Conservation (phyloP, 495 filamentous ascomycete species). For the Darksidea phi region DNA sequence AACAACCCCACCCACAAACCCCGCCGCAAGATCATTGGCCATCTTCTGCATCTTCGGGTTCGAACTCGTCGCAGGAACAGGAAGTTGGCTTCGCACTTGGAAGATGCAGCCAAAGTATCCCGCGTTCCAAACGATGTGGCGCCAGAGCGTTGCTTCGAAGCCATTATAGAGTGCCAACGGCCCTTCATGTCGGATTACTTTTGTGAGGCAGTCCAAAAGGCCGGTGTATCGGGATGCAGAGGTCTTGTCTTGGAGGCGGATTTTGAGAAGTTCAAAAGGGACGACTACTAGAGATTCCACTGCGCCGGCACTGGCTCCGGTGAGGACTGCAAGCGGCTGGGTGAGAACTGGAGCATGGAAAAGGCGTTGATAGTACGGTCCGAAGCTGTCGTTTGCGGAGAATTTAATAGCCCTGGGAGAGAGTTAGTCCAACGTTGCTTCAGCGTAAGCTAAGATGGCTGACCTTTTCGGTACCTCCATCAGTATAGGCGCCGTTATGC, state of each 20-base stretch:
- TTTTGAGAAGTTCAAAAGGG: conserved; percentile 32
- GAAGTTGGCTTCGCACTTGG: conserved; percentile 23
- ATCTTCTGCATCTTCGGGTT: conserved; percentile 27
- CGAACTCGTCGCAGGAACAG: not conserved
- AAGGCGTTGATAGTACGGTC: conserved; percentile 17
- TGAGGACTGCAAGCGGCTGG: conserved; percentile 25
- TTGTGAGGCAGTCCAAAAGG: conserved; percentile 24
- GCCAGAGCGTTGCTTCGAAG: conserved; percentile 30
- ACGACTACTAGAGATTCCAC: conserved; percentile 29
- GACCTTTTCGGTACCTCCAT: conserved; percentile 30
- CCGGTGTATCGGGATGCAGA: conserved; percentile 23
- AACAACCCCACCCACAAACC: conserved; percentile 29
- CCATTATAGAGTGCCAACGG: conserved; percentile 27
- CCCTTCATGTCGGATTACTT: conserved; percentile 24
- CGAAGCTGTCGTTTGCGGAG: conserved; percentile 30
- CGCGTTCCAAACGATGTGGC: conserved; percentile 32
- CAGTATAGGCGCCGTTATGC: conserved; percentile 27
- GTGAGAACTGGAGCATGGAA: conserved; percentile 20
- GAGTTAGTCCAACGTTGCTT: not conserved
- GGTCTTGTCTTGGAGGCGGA: conserved; percentile 26
- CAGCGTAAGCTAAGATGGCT: not conserved
- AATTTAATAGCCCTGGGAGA: conserved; percentile 23
- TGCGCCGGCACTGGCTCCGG: conserved; percentile 29
- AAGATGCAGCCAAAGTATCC: conserved; percentile 32
- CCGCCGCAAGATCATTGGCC: conserved; percentile 25